These are phyloP conservation scores for Halophytophthora batemanensis DNA, from an alignment of 352 stramenopile species.

Conservation along the genomic window DNA sequence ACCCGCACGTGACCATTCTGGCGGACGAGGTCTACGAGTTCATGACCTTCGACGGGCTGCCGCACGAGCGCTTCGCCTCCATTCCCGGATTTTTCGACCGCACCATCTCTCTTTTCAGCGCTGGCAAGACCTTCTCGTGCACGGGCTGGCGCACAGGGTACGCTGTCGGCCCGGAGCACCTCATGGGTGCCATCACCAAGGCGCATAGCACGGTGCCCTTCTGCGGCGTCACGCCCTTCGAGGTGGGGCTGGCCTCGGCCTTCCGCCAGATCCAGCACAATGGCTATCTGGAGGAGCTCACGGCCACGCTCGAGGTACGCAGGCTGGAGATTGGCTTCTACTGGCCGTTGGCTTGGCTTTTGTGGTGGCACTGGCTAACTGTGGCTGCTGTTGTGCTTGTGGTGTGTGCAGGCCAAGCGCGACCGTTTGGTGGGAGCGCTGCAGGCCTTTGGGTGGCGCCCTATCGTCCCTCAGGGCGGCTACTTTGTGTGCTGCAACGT, in stretches of 20 bases:
- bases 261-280: slow-evolving; percentile 87
- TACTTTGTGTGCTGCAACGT: slow-evolving; percentile 95
- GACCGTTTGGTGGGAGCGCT: slow-evolving; percentile 85
- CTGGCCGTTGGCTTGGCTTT: slow-evolving; percentile 7
- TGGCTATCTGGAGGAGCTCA: slow-evolving; percentile 81
- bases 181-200: slow-evolving; percentile 65
- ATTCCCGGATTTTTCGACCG: slow-evolving; percentile 85
- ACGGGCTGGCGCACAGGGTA: slow-evolving; percentile 93
- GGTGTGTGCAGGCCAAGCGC: slow-evolving; percentile 66
- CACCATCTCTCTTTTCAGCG: slow-evolving; percentile 91
- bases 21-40: slow-evolving; percentile 99
- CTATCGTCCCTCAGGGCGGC: slow-evolving; percentile 91
- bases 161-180: slow-evolving; percentile 55
- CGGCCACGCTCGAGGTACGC: slow-evolving; percentile 46
- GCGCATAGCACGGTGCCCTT: slow-evolving; percentile 89
- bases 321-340: not conserved
- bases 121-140: slow-evolving; percentile 93
- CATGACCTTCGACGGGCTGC: slow-evolving; percentile 88
- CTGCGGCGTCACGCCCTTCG: slow-evolving; percentile 93
- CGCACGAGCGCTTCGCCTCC: slow-evolving; percentile 66
- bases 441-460: slow-evolving; percentile 75
- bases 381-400: not conserved
- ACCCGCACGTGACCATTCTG: slow-evolving; percentile 92
- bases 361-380: slow-evolving; percentile 18
- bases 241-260: slow-evolving; percentile 89